Percentiles rank a stretch among this genome's conserved stretches.
These are phyloP conservation scores for Didymella segeticola DNA, from an alignment of 2,329 filamentous ascomycete species.

Conservation along the genomic window DNA sequence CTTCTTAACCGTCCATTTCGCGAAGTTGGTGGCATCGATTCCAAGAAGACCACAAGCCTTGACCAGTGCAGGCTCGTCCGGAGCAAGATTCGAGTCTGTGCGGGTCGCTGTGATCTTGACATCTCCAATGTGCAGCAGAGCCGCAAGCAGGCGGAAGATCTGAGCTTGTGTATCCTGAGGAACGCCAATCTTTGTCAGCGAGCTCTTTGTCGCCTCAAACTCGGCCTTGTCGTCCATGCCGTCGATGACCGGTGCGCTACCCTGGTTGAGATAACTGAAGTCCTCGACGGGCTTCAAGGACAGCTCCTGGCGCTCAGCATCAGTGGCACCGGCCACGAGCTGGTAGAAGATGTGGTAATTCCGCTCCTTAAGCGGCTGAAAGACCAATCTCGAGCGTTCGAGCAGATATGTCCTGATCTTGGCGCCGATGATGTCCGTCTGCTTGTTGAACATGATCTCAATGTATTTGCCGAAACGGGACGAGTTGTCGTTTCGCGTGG, in stretches of 20 bases:
- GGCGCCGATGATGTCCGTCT: conserved; percentile 95
- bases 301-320: conserved; percentile 80
- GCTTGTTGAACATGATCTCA: conserved; percentile 97
- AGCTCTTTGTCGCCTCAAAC: conserved; percentile 86
- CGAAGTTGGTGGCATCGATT: conserved; percentile 84
- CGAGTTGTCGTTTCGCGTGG: conserved; percentile 99
- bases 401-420: conserved; percentile 96
- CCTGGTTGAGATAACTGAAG: conserved; percentile 96
- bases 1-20: conserved; percentile 99
- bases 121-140: conserved; percentile 92
- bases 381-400: conserved; percentile 93
- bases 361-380: conserved; percentile 94
- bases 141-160: conserved; percentile 90
- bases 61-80: conserved; percentile 81
- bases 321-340: conserved; percentile 88
- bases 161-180: conserved; percentile 73
- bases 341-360: conserved; percentile 99
- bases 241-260: conserved; percentile 87
- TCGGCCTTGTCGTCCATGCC: conserved; percentile 96
- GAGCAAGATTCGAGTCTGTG: conserved; percentile 82
- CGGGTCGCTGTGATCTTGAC: conserved; percentile 92
- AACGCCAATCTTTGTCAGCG: conserved; percentile 87
- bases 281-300: conserved; percentile 83
- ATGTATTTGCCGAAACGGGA: conserved; percentile 99
- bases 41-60: conserved; percentile 85